Evolutionary conservation across 768 basidiomycete species (phyloP).

Genomic region (Suillus clintonianus): DNA sequence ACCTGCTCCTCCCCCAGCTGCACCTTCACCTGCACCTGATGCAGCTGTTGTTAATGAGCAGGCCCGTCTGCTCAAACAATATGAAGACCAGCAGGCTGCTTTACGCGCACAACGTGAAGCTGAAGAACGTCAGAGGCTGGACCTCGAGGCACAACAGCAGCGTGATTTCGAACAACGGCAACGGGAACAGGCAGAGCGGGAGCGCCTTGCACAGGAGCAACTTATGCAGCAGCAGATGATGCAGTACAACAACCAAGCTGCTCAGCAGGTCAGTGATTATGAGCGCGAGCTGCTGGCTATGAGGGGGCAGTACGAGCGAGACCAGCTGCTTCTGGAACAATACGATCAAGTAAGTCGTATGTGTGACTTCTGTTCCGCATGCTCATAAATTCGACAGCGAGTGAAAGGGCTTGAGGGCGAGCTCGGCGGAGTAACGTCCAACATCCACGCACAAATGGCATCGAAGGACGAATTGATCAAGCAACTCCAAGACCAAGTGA

Average conservation of each 20-base stretch:
- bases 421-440: conserved; percentile 68
- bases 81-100: conserved; percentile 92
- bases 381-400: conserved; percentile 51
- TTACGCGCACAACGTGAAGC: conserved; percentile 78
- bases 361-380: not conserved
- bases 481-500: conserved; percentile 95
- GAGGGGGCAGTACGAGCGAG: conserved; percentile 96
- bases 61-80: conserved; percentile 91
- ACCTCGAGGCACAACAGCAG: conserved; percentile 77
- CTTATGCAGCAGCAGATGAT: conserved; percentile 81
- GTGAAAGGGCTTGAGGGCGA: conserved; percentile 96
- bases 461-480: conserved; percentile 96
- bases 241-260: conserved; percentile 76
- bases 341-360: conserved; percentile 78
- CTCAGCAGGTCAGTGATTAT: conserved; percentile 75
- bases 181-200: conserved; percentile 81
- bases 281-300: conserved; percentile 90
- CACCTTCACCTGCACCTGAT: conserved; percentile 72
- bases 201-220: conserved; percentile 87
- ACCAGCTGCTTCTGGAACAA: conserved; percentile 96
- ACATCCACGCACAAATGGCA: conserved; percentile 80
- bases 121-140: conserved; percentile 80
- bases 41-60: conserved; percentile 83
- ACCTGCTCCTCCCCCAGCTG: conserved; percentile 66
- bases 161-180: conserved; percentile 91